Evolutionary conservation across 192 early-diverging fungal genomes (phyloP).

Genomic region (Rhizoclosmatium sp.): DNA sequence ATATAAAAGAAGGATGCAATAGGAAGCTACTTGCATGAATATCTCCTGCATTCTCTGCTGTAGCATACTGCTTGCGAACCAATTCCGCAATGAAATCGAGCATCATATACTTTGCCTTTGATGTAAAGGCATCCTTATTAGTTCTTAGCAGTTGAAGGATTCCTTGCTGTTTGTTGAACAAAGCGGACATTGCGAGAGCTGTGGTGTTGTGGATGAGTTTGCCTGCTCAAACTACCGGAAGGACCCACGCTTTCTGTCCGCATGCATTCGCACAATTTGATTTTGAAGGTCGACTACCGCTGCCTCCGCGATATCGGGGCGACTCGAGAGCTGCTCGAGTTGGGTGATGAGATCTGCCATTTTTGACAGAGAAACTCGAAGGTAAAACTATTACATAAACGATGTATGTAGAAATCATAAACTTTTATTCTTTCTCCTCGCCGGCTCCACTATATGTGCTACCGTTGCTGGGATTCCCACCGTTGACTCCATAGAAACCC

Average conservation of each 20-base stretch:
- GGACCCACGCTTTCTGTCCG: not conserved
- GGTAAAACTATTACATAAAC: not conserved
- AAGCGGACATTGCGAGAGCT: conserved; percentile 40
- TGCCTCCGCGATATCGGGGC: conserved; percentile 16
- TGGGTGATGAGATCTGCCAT: not conserved
- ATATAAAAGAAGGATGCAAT: not conserved
- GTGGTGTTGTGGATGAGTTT: not conserved
- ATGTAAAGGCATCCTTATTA: conserved; percentile 24
- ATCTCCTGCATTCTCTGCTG: conserved; percentile 33
- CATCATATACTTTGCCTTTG: conserved; percentile 42
- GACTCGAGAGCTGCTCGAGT: conserved; percentile 5
- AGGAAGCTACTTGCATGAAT: conserved; percentile 33
- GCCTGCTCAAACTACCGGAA: not conserved
- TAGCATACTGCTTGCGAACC: conserved; percentile 8
- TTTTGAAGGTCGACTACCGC: conserved; percentile 13
- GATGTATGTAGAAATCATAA: not conserved
- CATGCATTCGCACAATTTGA: conserved; percentile 21
- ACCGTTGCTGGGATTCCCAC: too few relatives aligned
- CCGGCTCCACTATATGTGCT: too few relatives aligned
- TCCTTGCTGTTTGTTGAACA: conserved; percentile 47
- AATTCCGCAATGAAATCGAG: conserved; percentile 31
- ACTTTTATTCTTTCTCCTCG: too few relatives aligned
- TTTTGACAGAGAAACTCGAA: not conserved
- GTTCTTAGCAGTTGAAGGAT: conserved; percentile 33
- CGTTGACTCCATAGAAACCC: too few relatives aligned